Base-by-base conservation (phyloP, 2,329 filamentous ascomycete genomes). In the Xylaria arbuscula region DNA sequence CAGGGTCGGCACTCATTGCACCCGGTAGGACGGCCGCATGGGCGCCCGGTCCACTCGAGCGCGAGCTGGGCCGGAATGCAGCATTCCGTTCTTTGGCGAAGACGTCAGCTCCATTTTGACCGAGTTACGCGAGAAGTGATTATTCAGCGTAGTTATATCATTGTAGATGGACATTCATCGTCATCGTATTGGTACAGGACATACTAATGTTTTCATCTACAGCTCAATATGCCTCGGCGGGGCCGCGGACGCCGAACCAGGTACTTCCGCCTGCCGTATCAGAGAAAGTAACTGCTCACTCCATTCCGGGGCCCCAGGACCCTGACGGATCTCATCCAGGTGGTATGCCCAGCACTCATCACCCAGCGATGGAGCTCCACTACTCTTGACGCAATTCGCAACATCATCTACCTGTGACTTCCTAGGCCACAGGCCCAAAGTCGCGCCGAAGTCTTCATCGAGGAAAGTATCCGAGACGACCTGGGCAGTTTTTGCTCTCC, bases 401-500 rank as follows among this genome's bases (percentile, higher is more conserved):
- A 82, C 80, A 28, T 76, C 80, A 28, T 76, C 76, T 47, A 76
- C 73, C 57, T 78, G 78, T 4, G 74, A 70, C 22, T 71, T 73
- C 24, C 71, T 80, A 0, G 88, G 88, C 88, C 88, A 91, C 69
- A 87, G 79, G 0, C 87, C 87, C 19, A 85, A 70, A 28, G 81
- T 80, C 2, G 89, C 89, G 48, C 89, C 88, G 83, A 90, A 89
- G 65, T 86, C 83, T 69, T 86, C 84, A 74, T 92, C 89, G n/a
- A 92, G 80, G 75, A 92, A 92, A 68, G 84, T 89, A 74, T 92
- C 90, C 40, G 87, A 82, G 34, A 90, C 83, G 64, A 91, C 81
- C 68, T 88, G 83, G 1, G 85, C 87, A 28, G 86, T 84, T 74
- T 86, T 88, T 66, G 83, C 83, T 75, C 86, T 83, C 6, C 86